Conservation (phyloP, 2,329 filamentous ascomycete species). For the Calonectria pteridis region DNA sequence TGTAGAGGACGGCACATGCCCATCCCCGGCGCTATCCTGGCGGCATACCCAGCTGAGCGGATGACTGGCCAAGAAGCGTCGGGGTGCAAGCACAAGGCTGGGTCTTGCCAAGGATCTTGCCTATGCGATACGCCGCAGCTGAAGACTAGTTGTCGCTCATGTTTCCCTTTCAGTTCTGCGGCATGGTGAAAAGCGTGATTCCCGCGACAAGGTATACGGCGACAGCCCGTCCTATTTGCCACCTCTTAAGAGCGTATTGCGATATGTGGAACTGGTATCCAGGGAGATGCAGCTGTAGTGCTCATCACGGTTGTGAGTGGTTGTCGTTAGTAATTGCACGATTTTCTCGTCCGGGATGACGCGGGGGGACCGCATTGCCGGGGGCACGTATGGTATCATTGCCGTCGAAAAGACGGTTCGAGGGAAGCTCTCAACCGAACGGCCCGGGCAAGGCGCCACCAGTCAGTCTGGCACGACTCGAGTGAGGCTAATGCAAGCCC, state of each 20-base stretch:
- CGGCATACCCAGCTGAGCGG: conserved; percentile 8
- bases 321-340: conserved; percentile 27
- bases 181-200: conserved; percentile 7
- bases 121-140: conserved; percentile 14
- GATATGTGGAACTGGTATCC: conserved; percentile 18
- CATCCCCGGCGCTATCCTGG: conserved; percentile 2
- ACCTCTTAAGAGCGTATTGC: background rate
- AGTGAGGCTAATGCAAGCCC: conserved; percentile 41
- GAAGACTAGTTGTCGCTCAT: conserved; percentile 3
- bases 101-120: conserved; percentile 16
- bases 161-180: conserved; percentile 9
- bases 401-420: conserved; percentile 28
- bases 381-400: conserved; percentile 39
- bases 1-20: background rate
- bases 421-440: conserved; percentile 36
- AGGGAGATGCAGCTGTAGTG: conserved; percentile 9
- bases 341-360: conserved; percentile 26
- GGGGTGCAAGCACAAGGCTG: conserved; percentile 6
- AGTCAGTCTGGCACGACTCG: conserved; percentile 31
- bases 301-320: conserved; percentile 18
- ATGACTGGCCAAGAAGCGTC: conserved; percentile 8
- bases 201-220: background rate
- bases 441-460: conserved; percentile 33
- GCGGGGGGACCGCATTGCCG: conserved; percentile 21
- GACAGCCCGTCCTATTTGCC: background rate